These are phyloP conservation scores for Rosa persica DNA, from an alignment of 306 rosid genomes.

Conservation along the genomic window DNA sequence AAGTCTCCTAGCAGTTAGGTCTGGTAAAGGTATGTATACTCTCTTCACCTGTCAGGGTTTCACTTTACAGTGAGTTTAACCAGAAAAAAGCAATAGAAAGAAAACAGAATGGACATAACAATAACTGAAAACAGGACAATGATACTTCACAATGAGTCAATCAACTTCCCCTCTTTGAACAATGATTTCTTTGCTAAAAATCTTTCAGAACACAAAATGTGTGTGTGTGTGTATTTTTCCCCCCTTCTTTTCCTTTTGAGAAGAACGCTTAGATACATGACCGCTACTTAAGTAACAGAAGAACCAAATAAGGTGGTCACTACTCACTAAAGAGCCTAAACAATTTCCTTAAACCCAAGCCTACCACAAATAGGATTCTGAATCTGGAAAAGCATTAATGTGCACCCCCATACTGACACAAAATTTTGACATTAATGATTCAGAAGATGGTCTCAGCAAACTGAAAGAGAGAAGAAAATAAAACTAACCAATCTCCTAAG, in stretches of 20 bases:
- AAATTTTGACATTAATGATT: background rate
- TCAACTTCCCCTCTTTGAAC: background rate
- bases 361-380: background rate
- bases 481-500: constrained; percentile 85
- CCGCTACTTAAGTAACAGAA: background rate
- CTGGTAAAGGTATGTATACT: constrained; percentile 89
- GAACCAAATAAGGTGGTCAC: background rate
- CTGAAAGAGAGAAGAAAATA: background rate
- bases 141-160: background rate
- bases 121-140: background rate
- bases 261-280: background rate
- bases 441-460: background rate
- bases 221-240: too few relatives aligned
- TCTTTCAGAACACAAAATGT: background rate
- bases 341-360: background rate
- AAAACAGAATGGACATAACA: background rate
- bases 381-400: background rate
- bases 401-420: background rate
- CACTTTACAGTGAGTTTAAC: constrained; percentile 28
- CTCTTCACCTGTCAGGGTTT: constrained; percentile 73
- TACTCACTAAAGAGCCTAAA: background rate
- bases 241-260: background rate
- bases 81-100: constrained; percentile 9
- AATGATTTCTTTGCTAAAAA: background rate
- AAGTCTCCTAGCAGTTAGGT: constrained; percentile 66